Evolutionary conservation across 2,329 filamentous ascomycete species (phyloP).

Genomic region (Didymella glomerata): DNA sequence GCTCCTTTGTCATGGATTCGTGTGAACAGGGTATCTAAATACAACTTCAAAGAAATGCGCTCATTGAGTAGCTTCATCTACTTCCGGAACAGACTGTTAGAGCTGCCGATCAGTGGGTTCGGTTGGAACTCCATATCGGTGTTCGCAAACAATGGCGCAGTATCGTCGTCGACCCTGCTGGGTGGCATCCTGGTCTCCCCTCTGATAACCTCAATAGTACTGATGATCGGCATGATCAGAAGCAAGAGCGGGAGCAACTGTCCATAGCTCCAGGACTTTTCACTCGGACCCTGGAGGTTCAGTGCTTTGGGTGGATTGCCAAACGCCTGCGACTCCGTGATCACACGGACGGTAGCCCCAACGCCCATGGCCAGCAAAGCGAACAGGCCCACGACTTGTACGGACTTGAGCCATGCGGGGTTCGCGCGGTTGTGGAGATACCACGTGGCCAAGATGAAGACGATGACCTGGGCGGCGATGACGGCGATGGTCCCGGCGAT

Average conservation of each 20-base stretch:
- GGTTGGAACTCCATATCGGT: constrained; percentile 59
- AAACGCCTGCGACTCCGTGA: constrained; percentile 69
- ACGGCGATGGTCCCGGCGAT: constrained; percentile 69
- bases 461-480: constrained; percentile 65
- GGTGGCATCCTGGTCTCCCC: constrained; percentile 59
- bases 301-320: constrained; percentile 58
- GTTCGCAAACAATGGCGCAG: constrained; percentile 45
- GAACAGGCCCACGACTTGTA: constrained; percentile 63
- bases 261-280: constrained; percentile 70
- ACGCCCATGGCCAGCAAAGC: constrained; percentile 63
- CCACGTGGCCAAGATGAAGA: constrained; percentile 69
- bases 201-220: constrained; percentile 66
- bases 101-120: constrained; percentile 54
- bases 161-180: constrained; percentile 54
- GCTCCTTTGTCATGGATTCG: neutral
- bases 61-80: neutral
- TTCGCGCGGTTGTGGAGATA: constrained; percentile 67
- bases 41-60: neutral
- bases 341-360: constrained; percentile 66
- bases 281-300: constrained; percentile 60
- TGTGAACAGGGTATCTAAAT: neutral
- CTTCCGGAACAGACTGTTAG: constrained; percentile 33
- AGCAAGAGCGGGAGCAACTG: constrained; percentile 68
- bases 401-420: constrained; percentile 61
- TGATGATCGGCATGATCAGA: constrained; percentile 67